Conservation (phyloP, 202 grass and related monocot species). For the Eragrostis tef region DNA sequence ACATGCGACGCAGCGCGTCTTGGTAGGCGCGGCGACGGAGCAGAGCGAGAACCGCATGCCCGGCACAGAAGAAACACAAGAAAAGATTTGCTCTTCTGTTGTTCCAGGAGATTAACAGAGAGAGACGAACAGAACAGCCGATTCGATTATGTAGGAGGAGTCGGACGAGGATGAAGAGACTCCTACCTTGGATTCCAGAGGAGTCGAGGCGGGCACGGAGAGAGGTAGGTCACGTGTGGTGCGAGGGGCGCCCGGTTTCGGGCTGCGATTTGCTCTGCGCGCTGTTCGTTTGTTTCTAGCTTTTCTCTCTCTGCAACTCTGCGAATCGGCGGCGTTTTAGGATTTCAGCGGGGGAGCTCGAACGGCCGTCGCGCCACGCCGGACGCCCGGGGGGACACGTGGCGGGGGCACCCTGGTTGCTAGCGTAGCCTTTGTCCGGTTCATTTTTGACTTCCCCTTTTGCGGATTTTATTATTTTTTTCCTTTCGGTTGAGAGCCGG, state of each 20-base stretch:
- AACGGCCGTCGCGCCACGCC: slow-evolving; percentile 59
- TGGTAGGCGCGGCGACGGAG: slow-evolving; percentile 8
- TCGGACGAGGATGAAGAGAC: background rate
- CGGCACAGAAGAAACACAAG: background rate
- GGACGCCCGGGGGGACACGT: slow-evolving; percentile 39
- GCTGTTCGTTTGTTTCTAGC: background rate
- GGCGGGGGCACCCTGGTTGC: slow-evolving; percentile 39
- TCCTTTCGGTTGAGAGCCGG: too few relatives aligned
- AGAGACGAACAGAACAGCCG: slow-evolving; percentile 14
- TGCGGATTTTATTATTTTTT: background rate
- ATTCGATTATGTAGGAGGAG: background rate
- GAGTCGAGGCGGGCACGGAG: background rate
- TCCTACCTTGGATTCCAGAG: slow-evolving; percentile 14
- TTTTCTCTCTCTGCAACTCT: slow-evolving; percentile 16
- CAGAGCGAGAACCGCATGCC: slow-evolving; percentile 2
- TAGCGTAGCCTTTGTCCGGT: slow-evolving; percentile 36
- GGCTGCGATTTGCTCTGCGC: slow-evolving; percentile 20
- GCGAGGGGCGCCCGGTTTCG: background rate
- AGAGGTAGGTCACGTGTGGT: background rate
- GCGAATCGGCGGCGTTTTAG: slow-evolving; percentile 53
- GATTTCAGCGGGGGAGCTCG: slow-evolving; percentile 46
- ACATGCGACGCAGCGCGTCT: slow-evolving; percentile 42
- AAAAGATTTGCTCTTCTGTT: background rate
- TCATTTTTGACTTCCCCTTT: background rate
- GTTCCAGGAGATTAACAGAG: background rate